A percentile compares a stretch with the other conserved stretches of the same genome.
Evolutionary conservation across 441 rosid species (phyloP).

Genomic region (Populus tomentosa): DNA sequence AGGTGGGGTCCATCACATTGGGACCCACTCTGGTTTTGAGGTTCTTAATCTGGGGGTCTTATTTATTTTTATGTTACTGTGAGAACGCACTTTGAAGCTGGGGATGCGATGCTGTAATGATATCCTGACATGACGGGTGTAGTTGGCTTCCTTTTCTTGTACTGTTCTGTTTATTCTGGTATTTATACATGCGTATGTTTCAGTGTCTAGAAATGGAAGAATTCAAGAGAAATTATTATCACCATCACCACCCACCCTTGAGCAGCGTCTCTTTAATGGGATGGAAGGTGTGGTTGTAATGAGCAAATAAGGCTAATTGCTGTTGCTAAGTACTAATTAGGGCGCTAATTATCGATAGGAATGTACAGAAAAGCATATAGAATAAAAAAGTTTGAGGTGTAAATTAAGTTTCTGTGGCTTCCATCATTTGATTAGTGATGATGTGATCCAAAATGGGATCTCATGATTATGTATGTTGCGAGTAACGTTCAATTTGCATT

Average conservation of each 20-base stretch:
- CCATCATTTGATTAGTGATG: conserved; percentile 14
- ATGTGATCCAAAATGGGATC: background rate
- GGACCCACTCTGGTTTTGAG: conserved; percentile 1
- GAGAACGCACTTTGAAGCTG: conserved; percentile 1
- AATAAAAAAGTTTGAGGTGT: background rate
- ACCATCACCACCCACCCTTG: too few species aligned
- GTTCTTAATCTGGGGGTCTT: background rate
- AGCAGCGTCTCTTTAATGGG: too few species aligned
- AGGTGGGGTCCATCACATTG: background rate
- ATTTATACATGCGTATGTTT: too few species aligned
- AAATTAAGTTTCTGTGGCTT: conserved; percentile 2
- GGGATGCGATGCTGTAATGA: background rate
- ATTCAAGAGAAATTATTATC: too few species aligned
- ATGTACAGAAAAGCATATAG: background rate
- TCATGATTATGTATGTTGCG: conserved; percentile 4
- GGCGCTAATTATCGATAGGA: background rate
- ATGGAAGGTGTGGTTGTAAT: too few species aligned
- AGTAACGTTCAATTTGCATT: conserved; percentile 14
- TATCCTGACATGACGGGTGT: background rate
- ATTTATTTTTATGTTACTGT: background rate
- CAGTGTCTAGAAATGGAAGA: too few species aligned
- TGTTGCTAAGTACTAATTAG: too few species aligned
- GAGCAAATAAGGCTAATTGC: too few species aligned
- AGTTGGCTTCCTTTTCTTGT: background rate
- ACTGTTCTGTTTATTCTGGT: background rate